Evolutionary conservation across 768 basidiomycete genomes (phyloP).

Genomic region (Cystoderma amianthinum): DNA sequence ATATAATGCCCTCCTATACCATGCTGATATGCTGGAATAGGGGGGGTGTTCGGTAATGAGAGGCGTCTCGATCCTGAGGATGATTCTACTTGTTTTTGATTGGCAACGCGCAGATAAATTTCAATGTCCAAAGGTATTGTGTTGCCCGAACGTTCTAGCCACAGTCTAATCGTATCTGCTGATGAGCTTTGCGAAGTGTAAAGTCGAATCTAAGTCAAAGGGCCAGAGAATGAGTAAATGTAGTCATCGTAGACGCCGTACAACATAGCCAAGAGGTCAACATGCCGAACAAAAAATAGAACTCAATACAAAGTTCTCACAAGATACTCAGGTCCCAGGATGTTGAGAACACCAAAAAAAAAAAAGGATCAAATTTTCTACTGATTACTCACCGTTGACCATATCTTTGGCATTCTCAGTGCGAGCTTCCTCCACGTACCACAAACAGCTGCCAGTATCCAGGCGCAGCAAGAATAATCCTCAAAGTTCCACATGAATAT

Average conservation of each 20-base stretch:
- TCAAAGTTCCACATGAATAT: slow-evolving; percentile 69
- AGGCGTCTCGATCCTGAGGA: slow-evolving; percentile 19
- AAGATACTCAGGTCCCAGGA: no score
- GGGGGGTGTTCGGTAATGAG: slow-evolving; percentile 18
- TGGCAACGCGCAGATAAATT: slow-evolving; percentile 59
- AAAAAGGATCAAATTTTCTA: no score
- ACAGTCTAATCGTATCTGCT: slow-evolving; percentile 74
- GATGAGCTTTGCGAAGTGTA: slow-evolving; percentile 63
- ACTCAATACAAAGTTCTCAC: no score
- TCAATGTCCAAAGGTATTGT: slow-evolving; percentile 73
- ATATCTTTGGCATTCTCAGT: slow-evolving; percentile 59
- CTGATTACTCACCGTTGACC: slow-evolving; percentile 61
- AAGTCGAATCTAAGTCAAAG: slow-evolving; percentile 61
- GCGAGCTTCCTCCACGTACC: slow-evolving; percentile 59
- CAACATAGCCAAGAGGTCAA: no score
- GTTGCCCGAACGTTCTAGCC: slow-evolving; percentile 75
- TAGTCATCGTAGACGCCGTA: background rate
- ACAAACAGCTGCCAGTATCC: slow-evolving; percentile 69
- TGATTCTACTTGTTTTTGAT: slow-evolving; percentile 12
- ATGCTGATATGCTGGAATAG: slow-evolving; percentile 22
- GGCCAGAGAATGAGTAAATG: background rate
- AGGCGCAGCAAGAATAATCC: slow-evolving; percentile 65
- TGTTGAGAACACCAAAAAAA: no score
- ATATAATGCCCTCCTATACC: slow-evolving; percentile 28
- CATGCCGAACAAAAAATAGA: no score